phyloP scores from a whole-genome alignment of 441 rosid genomes.

The Corymbia calophylla region DNA sequence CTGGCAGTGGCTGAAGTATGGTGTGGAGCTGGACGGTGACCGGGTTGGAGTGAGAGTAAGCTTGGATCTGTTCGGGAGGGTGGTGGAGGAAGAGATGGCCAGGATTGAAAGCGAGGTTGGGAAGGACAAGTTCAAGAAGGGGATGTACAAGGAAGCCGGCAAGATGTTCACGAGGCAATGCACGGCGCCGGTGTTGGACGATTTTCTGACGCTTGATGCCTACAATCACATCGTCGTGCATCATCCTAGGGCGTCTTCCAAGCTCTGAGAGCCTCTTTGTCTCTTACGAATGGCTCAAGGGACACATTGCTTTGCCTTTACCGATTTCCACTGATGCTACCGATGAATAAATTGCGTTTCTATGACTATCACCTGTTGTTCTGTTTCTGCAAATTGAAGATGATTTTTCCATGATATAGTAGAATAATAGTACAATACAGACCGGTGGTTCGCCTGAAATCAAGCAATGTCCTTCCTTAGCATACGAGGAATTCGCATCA shows the following conservation, averaged over 20 bases:
- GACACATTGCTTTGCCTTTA: not conserved
- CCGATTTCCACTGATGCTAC: not conserved
- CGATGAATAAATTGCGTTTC: not conserved
- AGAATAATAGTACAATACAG: not conserved
- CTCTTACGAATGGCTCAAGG: not conserved
- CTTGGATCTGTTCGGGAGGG: conserved; percentile 57
- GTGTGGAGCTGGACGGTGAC: conserved; percentile 71
- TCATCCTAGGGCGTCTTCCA: conserved; percentile 40
- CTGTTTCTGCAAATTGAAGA: not conserved
- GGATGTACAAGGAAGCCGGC: conserved; percentile 70
- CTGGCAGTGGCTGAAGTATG: conserved; percentile 91
- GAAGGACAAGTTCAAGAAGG: conserved; percentile 57
- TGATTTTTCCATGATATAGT: not conserved
- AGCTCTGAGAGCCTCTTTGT: conserved; percentile 22
- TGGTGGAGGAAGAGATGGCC: conserved; percentile 81
- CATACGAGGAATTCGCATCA: not conserved
- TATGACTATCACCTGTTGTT: not conserved
- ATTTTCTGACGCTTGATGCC: conserved; percentile 73
- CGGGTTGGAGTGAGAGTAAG: conserved; percentile 65
- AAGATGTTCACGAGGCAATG: conserved; percentile 72
- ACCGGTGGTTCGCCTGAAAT: not conserved
- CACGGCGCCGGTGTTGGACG: conserved; percentile 48
- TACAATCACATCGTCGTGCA: conserved; percentile 60
- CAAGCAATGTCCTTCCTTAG: not conserved
- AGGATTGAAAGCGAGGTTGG: conserved; percentile 85